These are phyloP conservation scores for Aspergillus sp. DNA, from an alignment of 2,329 filamentous ascomycete genomes.

Conservation along the genomic window DNA sequence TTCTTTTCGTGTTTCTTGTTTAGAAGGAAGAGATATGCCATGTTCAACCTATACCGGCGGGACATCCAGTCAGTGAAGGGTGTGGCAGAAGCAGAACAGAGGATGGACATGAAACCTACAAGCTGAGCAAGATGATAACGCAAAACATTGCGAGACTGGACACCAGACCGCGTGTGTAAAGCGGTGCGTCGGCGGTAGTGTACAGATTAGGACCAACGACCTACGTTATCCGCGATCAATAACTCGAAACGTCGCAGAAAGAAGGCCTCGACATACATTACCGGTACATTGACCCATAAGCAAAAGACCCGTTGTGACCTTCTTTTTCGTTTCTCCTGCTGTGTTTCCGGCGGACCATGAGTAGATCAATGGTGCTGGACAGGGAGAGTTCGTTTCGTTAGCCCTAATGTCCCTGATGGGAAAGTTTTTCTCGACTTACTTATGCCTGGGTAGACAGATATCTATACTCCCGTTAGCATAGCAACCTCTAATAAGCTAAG, in stretches of 20 bases:
- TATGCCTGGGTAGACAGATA: conserved; percentile 55
- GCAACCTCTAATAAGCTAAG: not conserved
- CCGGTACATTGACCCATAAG: conserved; percentile 61
- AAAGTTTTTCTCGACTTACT: conserved; percentile 23
- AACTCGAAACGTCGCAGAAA: not conserved
- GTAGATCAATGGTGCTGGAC: conserved; percentile 57
- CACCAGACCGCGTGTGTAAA: conserved; percentile 52
- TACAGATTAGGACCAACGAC: conserved; percentile 61
- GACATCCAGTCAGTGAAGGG: not conserved
- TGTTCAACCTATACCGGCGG: conserved; percentile 21
- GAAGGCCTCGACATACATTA: conserved; percentile 38
- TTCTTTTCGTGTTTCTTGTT: conserved; percentile 51
- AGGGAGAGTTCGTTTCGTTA: conserved; percentile 7
- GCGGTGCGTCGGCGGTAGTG: conserved; percentile 53
- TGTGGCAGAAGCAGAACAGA: not conserved
- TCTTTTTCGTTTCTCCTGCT: conserved; percentile 63
- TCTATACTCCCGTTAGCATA: conserved; percentile 20
- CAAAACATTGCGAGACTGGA: conserved; percentile 54
- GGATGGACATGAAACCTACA: conserved; percentile 19
- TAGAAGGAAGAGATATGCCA: conserved; percentile 46
- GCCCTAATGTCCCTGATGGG: not conserved
- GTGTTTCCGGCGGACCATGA: conserved; percentile 61
- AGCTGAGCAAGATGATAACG: conserved; percentile 49
- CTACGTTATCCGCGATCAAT: conserved; percentile 8
- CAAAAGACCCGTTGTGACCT: conserved; percentile 57